Conservation (phyloP, 108 stramenopile genomes). For the Parmales sp. region DNA sequence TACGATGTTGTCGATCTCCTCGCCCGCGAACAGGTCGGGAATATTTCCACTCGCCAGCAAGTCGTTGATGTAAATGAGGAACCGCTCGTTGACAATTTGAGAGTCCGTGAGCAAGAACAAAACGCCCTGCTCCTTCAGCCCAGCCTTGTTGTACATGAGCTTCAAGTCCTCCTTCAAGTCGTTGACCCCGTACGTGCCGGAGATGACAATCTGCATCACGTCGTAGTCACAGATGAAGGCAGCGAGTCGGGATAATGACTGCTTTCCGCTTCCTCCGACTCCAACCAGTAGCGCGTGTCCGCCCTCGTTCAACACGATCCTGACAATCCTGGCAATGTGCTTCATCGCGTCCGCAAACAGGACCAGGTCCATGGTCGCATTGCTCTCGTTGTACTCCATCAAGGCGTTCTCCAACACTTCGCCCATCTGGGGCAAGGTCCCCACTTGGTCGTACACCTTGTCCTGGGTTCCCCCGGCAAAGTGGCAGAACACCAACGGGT, state of each 20-base stretch:
- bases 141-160: constrained; percentile 59
- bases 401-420: constrained; percentile 28
- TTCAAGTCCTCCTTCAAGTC: constrained; percentile 74
- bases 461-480: constrained; percentile 38
- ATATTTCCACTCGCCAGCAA: constrained; percentile 58
- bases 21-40: constrained; percentile 58
- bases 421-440: constrained; percentile 20
- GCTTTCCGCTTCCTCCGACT: constrained; percentile 68
- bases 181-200: constrained; percentile 49
- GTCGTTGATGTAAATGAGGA: constrained; percentile 64
- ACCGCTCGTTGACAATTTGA: constrained; percentile 69
- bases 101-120: constrained; percentile 61
- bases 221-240: constrained; percentile 56
- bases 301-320: constrained; percentile 48
- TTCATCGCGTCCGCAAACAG: constrained; percentile 59
- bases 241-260: constrained; percentile 51
- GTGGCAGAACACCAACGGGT: constrained; percentile 43
- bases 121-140: constrained; percentile 62
- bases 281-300: constrained; percentile 65
- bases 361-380: constrained; percentile 52
- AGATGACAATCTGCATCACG: constrained; percentile 55
- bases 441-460: constrained; percentile 33
- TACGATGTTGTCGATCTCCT: constrained; percentile 56
- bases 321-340: constrained; percentile 52
- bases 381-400: constrained; percentile 43